Percentiles rank a stretch among this genome's conserved stretches.
Conservation (phyloP, 2,329 filamentous ascomycete genomes). For the Malbranchea cinnamomea region DNA sequence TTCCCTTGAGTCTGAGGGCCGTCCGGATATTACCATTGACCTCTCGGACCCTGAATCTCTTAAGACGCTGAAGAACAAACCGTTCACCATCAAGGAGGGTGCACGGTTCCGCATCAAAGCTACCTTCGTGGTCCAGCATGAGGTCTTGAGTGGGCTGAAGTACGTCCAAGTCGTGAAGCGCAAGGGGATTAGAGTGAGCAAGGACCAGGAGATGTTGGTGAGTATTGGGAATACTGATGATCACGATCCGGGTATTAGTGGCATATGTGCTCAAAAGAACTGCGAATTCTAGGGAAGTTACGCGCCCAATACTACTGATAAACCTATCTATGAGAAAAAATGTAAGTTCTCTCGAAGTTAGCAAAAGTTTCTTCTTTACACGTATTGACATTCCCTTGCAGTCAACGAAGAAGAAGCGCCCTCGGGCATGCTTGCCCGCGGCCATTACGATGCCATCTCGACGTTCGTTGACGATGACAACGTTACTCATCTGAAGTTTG, state of each 20-base stretch:
- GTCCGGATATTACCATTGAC: constrained; percentile 75
- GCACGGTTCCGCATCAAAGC: constrained; percentile 88
- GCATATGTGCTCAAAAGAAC: background rate
- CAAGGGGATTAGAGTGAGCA: constrained; percentile 72
- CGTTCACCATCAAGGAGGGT: constrained; percentile 96
- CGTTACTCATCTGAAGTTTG: constrained; percentile 75
- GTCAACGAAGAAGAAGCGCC: constrained; percentile 88
- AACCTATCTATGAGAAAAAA: constrained; percentile 73
- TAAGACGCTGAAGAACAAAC: constrained; percentile 67
- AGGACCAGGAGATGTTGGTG: constrained; percentile 97
- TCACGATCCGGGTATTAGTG: no score
- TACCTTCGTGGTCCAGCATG: constrained; percentile 88
- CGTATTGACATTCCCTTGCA: constrained; percentile 22
- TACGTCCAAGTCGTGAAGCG: constrained; percentile 91
- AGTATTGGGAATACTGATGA: constrained; percentile 24
- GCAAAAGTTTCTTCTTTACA: background rate
- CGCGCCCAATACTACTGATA: constrained; percentile 79
- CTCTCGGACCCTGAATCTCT: constrained; percentile 61
- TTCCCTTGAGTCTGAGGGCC: constrained; percentile 71
- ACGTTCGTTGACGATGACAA: constrained; percentile 94
- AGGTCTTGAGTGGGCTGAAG: constrained; percentile 87
- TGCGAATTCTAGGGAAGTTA: constrained; percentile 57
- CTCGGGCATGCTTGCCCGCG: constrained; percentile 75
- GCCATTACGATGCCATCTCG: constrained; percentile 77
- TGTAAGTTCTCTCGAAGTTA: constrained; percentile 45